A percentile compares a stretch with the other conserved stretches of the same genome.
These are phyloP conservation scores for Naegleria lovaniensis DNA, from an alignment of 208 protist genomes.

Conservation along the genomic window DNA sequence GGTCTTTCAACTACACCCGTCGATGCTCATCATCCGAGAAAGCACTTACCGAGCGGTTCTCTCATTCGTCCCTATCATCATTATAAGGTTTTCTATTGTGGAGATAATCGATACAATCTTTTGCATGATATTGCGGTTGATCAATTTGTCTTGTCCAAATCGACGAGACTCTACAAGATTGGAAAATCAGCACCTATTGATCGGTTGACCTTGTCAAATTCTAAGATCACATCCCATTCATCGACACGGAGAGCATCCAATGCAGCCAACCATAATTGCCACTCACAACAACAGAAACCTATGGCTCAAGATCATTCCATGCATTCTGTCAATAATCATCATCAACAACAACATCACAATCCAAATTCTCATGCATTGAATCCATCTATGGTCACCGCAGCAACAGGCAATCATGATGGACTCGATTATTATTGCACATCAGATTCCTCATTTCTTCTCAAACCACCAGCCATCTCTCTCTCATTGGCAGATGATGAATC, in stretches of 20 bases:
- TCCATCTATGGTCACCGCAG: too few species aligned
- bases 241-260: neutral
- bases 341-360: too few species aligned
- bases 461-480: neutral
- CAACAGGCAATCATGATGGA: neutral
- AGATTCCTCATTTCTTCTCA: neutral
- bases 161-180: neutral
- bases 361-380: too few species aligned
- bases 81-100: neutral
- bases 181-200: neutral
- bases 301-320: too few species aligned
- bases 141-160: neutral
- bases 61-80: neutral
- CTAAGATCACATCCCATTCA: neutral
- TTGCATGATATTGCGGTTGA: neutral
- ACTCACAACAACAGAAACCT: too few species aligned
- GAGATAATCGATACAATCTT: neutral
- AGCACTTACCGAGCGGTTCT: neutral
- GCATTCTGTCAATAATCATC: too few species aligned
- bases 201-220: neutral
- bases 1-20: neutral
- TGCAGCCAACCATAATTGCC: too few species aligned
- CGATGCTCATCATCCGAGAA: neutral
- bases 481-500: neutral
- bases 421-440: neutral